These are phyloP conservation scores for Solanum etuberosum DNA, from an alignment of 257 asterid genomes.

Conservation along the genomic window DNA sequence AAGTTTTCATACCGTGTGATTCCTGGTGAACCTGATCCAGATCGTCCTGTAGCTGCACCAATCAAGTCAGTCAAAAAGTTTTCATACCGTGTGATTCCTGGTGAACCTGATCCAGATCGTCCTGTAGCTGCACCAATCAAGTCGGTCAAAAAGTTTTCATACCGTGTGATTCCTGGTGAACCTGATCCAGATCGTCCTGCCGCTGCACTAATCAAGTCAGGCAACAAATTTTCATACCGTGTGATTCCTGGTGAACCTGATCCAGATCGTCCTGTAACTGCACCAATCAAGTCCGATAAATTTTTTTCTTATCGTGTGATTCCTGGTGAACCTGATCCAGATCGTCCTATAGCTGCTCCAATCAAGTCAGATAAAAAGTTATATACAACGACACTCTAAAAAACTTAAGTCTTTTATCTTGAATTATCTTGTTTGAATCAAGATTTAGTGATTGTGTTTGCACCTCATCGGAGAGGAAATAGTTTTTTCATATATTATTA, in stretches of 20 bases:
- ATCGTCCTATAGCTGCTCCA: too few relatives aligned
- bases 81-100: background rate
- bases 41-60: background rate
- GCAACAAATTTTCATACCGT: too few relatives aligned
- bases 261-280: background rate
- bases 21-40: background rate
- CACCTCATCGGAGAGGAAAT: background rate
- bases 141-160: background rate
- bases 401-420: background rate
- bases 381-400: background rate
- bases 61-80: background rate
- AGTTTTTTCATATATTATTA: background rate
- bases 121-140: background rate
- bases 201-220: too few relatives aligned
- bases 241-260: too few relatives aligned
- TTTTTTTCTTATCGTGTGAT: fast-evolving
- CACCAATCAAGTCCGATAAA: background rate
- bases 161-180: background rate
- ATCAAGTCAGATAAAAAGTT: background rate
- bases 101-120: background rate
- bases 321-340: background rate
- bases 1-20: background rate
- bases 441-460: background rate
- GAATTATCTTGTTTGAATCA: background rate
- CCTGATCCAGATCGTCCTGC: background rate